Conservation (phyloP, 2,329 filamentous ascomycete genomes). For the Monilinia fructicola region DNA sequence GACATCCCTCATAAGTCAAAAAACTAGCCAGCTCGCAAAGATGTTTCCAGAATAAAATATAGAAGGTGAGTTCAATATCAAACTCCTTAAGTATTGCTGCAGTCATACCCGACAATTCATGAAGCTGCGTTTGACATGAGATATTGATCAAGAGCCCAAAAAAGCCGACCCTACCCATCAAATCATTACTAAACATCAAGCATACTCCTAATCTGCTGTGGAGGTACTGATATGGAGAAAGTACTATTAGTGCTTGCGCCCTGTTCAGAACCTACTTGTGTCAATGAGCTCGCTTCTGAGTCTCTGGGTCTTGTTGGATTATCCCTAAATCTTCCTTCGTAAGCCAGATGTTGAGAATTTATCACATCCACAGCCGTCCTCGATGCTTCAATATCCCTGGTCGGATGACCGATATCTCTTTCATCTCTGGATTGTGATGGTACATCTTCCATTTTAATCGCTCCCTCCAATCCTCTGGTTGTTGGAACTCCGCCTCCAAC, state of each 20-base stretch:
- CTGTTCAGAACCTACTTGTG: slow-evolving; percentile 15
- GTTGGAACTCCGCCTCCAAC: slow-evolving; percentile 41
- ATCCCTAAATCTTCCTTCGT: slow-evolving; percentile 27
- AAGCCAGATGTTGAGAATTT: slow-evolving; percentile 25
- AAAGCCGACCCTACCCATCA: neutral
- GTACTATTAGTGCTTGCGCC: slow-evolving; percentile 36
- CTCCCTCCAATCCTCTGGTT: slow-evolving; percentile 36
- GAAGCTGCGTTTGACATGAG: neutral
- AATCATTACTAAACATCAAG: slow-evolving; percentile 41
- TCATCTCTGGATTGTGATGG: slow-evolving; percentile 28
- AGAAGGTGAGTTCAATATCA: neutral
- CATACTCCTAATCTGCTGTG: slow-evolving; percentile 45
- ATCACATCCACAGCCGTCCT: slow-evolving; percentile 27
- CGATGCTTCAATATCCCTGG: slow-evolving; percentile 47
- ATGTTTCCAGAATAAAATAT: neutral
- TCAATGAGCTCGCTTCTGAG: slow-evolving; percentile 20
- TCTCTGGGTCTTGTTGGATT: slow-evolving; percentile 20
- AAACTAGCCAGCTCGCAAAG: neutral
- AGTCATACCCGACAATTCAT: neutral
- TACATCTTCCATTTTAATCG: slow-evolving; percentile 44
- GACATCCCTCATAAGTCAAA: neutral
- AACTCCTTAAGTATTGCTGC: too few species aligned
- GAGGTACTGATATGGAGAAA: slow-evolving; percentile 33
- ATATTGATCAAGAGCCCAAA: neutral
- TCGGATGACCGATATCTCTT: slow-evolving; percentile 5